phyloP scores from a whole-genome alignment of 2,329 filamentous ascomycete species.

The Penicillium capsulatum region DNA sequence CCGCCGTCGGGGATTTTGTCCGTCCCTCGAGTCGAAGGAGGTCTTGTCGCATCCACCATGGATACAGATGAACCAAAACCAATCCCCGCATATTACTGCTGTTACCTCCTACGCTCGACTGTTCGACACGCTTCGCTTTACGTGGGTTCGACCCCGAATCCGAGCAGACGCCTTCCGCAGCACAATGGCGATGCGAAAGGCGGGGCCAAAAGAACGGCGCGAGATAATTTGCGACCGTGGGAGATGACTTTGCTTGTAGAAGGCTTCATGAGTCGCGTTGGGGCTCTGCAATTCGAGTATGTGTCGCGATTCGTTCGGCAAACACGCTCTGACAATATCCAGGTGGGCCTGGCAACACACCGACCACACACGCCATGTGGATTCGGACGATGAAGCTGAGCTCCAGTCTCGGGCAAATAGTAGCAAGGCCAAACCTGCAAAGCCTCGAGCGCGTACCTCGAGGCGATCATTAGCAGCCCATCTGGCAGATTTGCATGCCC shows the following conservation, averaged over 20 bases:
- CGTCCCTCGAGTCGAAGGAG: too few relatives aligned
- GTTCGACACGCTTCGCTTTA: conserved; percentile 68
- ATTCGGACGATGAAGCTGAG: conserved; percentile 54
- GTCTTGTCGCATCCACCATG: too few relatives aligned
- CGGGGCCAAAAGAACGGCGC: conserved; percentile 73
- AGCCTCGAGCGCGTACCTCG: conserved; percentile 45
- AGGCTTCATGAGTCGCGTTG: conserved; percentile 81
- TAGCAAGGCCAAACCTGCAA: conserved; percentile 41
- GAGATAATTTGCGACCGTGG: conserved; percentile 71
- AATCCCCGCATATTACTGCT: conserved; percentile 87
- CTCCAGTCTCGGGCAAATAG: conserved; percentile 27
- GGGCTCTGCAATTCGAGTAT: conserved; percentile 90
- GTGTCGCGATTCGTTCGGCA: conserved; percentile 28
- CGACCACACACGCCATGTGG: conserved; percentile 74
- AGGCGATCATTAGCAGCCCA: conserved; percentile 61
- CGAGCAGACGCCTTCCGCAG: conserved; percentile 75
- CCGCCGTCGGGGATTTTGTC: too few relatives aligned
- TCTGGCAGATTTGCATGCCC: conserved; percentile 73
- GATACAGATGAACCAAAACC: conserved; percentile 46
- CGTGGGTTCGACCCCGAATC: conserved; percentile 88
- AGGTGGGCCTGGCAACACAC: conserved; percentile 93
- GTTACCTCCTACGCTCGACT: conserved; percentile 85
- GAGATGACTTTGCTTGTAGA: conserved; percentile 83
- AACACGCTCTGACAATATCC: neutral
- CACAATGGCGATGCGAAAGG: conserved; percentile 84